These are phyloP conservation scores for Ailanthus altissimus DNA, from an alignment of 345 rosid genomes.

Conservation along the genomic window DNA sequence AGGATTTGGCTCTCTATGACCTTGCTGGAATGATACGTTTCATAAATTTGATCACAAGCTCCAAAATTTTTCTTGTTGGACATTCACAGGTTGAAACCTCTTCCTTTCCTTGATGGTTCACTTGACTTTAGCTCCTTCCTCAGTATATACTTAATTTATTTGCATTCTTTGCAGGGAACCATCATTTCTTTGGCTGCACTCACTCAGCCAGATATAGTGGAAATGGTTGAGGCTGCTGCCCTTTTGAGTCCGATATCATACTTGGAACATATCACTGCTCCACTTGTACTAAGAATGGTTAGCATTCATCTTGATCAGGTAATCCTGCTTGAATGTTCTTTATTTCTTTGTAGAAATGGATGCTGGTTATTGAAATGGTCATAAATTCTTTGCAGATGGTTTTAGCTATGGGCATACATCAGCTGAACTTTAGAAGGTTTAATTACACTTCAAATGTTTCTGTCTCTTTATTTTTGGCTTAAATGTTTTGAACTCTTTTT, in stretches of 20 bases:
- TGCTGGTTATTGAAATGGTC: slow-evolving; percentile 27
- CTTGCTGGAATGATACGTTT: slow-evolving; percentile 67
- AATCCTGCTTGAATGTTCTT: slow-evolving; percentile 17
- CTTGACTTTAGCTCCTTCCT: slow-evolving; percentile 7
- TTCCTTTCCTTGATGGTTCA: background rate
- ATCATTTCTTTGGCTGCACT: slow-evolving; percentile 91
- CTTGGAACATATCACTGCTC: slow-evolving; percentile 78
- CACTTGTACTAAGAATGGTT: slow-evolving; percentile 87
- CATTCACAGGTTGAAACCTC: slow-evolving; percentile 77
- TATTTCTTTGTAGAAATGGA: slow-evolving; percentile 19
- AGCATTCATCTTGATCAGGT: slow-evolving; percentile 90
- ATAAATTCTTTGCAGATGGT: slow-evolving; percentile 53
- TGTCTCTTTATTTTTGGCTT: background rate
- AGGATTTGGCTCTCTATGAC: slow-evolving; percentile 84
- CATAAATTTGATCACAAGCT: slow-evolving; percentile 49
- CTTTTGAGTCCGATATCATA: slow-evolving; percentile 86
- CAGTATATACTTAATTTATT: slow-evolving; percentile 10
- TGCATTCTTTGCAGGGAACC: slow-evolving; percentile 59
- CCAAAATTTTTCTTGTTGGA: slow-evolving; percentile 81
- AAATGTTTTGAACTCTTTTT: slow-evolving; percentile 13
- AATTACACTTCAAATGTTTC: background rate
- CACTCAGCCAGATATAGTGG: slow-evolving; percentile 62
- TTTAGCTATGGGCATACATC: slow-evolving; percentile 77
- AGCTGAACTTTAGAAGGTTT: slow-evolving; percentile 88
- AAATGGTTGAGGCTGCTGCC: slow-evolving; percentile 94